Conservation (phyloP, 257 asterid genomes). For the Datura wrightii region DNA sequence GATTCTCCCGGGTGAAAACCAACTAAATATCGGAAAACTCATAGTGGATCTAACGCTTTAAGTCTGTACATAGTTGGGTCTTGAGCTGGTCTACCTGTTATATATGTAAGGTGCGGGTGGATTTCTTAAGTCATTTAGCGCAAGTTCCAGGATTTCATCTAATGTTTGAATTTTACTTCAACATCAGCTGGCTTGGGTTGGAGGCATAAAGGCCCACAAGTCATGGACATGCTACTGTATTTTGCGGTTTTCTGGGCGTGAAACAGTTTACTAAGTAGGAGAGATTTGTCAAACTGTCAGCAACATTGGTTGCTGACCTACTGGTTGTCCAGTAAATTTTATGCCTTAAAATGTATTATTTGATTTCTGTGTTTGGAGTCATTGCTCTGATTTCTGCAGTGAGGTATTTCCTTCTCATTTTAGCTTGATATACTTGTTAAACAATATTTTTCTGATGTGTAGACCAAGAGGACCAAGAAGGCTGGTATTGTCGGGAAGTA, state of each 20-base stretch:
- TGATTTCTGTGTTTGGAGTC: neutral
- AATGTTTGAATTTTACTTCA: neutral
- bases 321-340: neutral
- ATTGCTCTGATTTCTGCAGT: neutral
- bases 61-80: neutral
- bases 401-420: neutral
- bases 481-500: constrained; percentile 89
- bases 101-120: neutral
- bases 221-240: neutral
- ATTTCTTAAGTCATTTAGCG: neutral
- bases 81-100: neutral
- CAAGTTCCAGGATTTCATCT: neutral
- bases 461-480: constrained; percentile 95
- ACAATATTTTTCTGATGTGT: constrained; percentile 28
- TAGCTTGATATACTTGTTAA: constrained; percentile 18
- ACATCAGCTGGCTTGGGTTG: neutral
- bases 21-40: neutral
- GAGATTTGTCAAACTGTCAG: neutral
- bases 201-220: neutral
- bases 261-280: neutral
- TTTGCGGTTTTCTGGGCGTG: neutral
- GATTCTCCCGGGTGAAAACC: neutral
- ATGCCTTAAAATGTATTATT: neutral
- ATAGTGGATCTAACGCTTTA: neutral
- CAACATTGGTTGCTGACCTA: neutral